These are phyloP conservation scores for Tricholoma sp. DNA, from an alignment of 768 basidiomycete species.

Conservation along the genomic window DNA sequence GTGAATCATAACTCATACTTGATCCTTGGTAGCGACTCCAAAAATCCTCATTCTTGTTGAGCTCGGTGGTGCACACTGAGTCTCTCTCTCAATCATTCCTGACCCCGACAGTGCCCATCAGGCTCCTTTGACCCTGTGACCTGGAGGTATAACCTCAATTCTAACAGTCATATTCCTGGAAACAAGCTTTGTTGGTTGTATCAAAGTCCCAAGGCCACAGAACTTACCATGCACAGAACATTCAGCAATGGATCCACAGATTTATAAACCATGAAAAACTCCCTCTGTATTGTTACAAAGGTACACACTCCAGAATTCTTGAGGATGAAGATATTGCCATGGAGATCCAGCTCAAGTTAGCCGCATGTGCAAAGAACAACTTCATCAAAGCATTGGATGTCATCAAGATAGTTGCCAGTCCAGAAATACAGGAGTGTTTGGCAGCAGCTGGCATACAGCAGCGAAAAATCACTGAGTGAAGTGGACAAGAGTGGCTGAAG, in stretches of 20 bases:
- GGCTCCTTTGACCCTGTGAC: too few species aligned
- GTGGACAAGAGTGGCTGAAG: slow-evolving; percentile 11
- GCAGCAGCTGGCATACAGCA: background rate
- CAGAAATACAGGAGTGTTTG: background rate
- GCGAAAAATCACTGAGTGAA: background rate
- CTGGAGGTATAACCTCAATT: too few species aligned
- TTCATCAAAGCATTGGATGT: background rate
- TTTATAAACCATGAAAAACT: background rate
- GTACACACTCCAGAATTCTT: background rate
- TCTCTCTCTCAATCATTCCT: too few species aligned
- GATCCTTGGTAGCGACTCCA: too few species aligned
- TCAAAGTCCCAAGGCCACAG: background rate
- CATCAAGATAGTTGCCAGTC: background rate
- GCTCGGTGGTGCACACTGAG: too few species aligned
- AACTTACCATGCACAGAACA: background rate
- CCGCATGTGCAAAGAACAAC: background rate
- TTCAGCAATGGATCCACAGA: background rate
- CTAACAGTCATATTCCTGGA: background rate
- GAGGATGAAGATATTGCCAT: background rate
- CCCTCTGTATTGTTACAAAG: background rate
- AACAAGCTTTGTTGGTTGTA: background rate
- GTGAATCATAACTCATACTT: too few species aligned
- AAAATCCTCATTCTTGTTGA: too few species aligned
- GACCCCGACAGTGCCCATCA: too few species aligned
- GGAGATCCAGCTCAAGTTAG: background rate